A percentile compares a stretch with the other conserved stretches of the same genome.
These are phyloP conservation scores for Eimeria maxima DNA, from an alignment of 169 alveolate genomes.

Conservation along the genomic window DNA sequence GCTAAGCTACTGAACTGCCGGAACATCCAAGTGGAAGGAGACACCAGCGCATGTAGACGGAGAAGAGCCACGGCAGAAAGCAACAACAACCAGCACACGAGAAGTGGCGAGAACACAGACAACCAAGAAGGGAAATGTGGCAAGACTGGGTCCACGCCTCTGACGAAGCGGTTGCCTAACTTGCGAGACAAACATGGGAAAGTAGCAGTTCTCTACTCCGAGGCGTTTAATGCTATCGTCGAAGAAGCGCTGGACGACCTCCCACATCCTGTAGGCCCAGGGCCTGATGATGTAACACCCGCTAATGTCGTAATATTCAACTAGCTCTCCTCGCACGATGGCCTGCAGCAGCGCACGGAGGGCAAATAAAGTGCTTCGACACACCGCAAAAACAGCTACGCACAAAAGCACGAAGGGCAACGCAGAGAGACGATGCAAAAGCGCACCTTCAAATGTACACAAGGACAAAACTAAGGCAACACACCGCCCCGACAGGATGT, in stretches of 20 bases:
- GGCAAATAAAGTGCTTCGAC: background rate
- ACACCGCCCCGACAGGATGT: background rate
- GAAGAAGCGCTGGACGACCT: constrained; percentile 95
- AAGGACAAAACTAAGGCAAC: background rate
- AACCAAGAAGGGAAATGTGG: too few species aligned
- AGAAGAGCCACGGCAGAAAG: too few species aligned
- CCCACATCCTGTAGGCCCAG: constrained; percentile 99
- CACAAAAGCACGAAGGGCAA: background rate
- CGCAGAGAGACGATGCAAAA: background rate
- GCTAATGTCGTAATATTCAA: constrained; percentile 99
- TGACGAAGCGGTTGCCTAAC: background rate
- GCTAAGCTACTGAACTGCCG: too few species aligned
- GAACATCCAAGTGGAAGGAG: too few species aligned
- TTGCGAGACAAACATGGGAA: constrained; percentile 87
- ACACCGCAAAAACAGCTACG: too few species aligned
- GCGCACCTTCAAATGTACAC: background rate
- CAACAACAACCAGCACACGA: background rate
- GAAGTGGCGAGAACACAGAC: background rate
- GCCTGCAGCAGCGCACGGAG: constrained; percentile 93
- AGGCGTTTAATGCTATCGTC: constrained; percentile 93
- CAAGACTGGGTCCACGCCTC: too few species aligned
- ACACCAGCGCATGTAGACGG: too few species aligned
- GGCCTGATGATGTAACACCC: constrained; percentile 99
- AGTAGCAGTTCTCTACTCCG: constrained; percentile 86
- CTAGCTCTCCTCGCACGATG: constrained; percentile 97